Evolutionary conservation across 805 yeast genomes (phyloP).

Genomic region (Hanseniaspora vineae): DNA sequence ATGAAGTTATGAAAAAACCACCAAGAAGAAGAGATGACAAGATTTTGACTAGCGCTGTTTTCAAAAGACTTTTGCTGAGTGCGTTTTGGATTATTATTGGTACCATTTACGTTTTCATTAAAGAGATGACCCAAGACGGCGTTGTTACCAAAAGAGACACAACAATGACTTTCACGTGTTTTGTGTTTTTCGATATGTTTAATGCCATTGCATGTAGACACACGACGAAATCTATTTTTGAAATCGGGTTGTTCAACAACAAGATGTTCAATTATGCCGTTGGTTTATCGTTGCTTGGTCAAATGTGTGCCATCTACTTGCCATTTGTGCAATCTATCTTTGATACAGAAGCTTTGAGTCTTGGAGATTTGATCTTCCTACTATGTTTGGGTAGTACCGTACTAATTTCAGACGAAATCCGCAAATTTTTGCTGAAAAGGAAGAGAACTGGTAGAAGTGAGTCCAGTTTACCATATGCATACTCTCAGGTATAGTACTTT

Average conservation of each 20-base stretch:
- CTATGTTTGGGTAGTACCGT: slow-evolving; percentile 61
- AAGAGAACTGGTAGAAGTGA: not conserved
- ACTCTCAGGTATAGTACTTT: slow-evolving; percentile 3
- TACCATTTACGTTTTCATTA: slow-evolving; percentile 73
- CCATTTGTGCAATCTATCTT: slow-evolving; percentile 88
- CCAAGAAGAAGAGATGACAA: slow-evolving; percentile 83
- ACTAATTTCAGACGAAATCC: slow-evolving; percentile 70
- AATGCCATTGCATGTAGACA: slow-evolving; percentile 93
- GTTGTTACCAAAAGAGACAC: slow-evolving; percentile 88
- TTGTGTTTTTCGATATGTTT: slow-evolving; percentile 92
- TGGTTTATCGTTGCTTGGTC: slow-evolving; percentile 77
- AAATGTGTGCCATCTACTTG: slow-evolving; percentile 81
- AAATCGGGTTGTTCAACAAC: slow-evolving; percentile 65
- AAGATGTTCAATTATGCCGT: slow-evolving; percentile 92
- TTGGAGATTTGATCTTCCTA: slow-evolving; percentile 58
- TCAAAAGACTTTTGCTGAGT: slow-evolving; percentile 62
- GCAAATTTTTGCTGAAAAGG: slow-evolving; percentile 34
- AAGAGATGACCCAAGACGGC: slow-evolving; percentile 70
- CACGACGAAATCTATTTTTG: slow-evolving; percentile 67
- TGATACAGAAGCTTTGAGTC: slow-evolving; percentile 81
- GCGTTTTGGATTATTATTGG: slow-evolving; percentile 72
- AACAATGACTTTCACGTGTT: slow-evolving; percentile 97
- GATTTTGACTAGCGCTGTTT: slow-evolving; percentile 58
- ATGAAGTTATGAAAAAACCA: slow-evolving; percentile 91
- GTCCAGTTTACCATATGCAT: slow-evolving; percentile 1